phyloP scores from a whole-genome alignment of 2,329 filamentous ascomycete species.

The Penicillium sp. region DNA sequence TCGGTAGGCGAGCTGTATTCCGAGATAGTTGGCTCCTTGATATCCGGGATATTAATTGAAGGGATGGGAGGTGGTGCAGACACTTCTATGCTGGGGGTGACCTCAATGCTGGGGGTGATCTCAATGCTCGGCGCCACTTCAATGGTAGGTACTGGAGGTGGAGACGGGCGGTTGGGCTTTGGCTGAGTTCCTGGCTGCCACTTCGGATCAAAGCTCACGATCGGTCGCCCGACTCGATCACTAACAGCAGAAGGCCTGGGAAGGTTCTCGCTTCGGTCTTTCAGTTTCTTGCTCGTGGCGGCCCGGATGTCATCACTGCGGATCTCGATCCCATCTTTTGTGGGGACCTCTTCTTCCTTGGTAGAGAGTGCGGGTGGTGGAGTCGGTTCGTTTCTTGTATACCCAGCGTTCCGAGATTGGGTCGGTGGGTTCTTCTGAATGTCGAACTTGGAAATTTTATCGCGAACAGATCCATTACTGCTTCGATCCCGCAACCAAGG shows the following conservation, averaged over 20 bases:
- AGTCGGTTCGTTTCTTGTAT: slow-evolving; percentile 64
- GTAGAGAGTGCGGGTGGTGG: slow-evolving; percentile 27
- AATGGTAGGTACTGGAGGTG: slow-evolving; percentile 54
- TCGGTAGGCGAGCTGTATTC: slow-evolving; percentile 29
- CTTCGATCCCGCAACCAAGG: slow-evolving; percentile 36
- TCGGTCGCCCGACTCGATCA: slow-evolving; percentile 83
- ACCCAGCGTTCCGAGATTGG: slow-evolving; percentile 77
- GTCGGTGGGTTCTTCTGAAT: slow-evolving; percentile 81
- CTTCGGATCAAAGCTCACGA: slow-evolving; percentile 91
- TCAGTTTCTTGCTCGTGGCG: slow-evolving; percentile 85
- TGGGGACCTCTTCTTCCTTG: slow-evolving; percentile 47
- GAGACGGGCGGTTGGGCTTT: slow-evolving; percentile 23
- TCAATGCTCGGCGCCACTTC: slow-evolving; percentile 41
- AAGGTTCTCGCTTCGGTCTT: slow-evolving; percentile 80
- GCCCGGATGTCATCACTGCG: slow-evolving; percentile 83
- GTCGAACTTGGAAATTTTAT: slow-evolving; percentile 60
- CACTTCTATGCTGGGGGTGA: slow-evolving; percentile 45
- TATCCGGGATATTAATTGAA: slow-evolving; percentile 54
- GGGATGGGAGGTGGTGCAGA: slow-evolving; percentile 43
- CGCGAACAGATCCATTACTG: slow-evolving; percentile 45
- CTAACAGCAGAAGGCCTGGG: slow-evolving; percentile 89
- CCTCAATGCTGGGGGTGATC: slow-evolving; percentile 28
- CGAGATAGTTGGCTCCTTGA: slow-evolving; percentile 40
- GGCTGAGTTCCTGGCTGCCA: slow-evolving; percentile 63
- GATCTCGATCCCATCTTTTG: slow-evolving; percentile 78